Evolutionary conservation across 2,329 filamentous ascomycete species (phyloP).

Genomic region (Teratosphaeria viscida): DNA sequence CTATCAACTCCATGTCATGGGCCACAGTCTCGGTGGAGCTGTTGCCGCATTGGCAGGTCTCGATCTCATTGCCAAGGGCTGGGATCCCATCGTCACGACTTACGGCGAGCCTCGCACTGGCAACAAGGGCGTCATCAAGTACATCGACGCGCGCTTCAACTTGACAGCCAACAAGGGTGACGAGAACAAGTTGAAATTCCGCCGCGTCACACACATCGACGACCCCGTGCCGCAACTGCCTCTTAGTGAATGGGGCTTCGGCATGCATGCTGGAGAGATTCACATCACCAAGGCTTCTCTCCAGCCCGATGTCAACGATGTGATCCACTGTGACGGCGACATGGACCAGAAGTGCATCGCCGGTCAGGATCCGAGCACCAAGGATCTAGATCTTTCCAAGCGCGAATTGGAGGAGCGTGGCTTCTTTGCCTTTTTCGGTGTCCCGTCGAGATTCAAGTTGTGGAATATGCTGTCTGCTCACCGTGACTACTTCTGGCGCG

Average conservation of each 20-base stretch:
- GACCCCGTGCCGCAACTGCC: slow-evolving; percentile 88
- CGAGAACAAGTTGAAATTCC: slow-evolving; percentile 39
- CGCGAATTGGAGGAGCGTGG: background rate
- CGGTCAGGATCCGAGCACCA: slow-evolving; percentile 37
- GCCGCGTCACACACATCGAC: slow-evolving; percentile 72
- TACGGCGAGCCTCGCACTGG: slow-evolving; percentile 74
- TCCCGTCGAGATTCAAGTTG: slow-evolving; percentile 56
- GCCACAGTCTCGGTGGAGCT: slow-evolving; percentile 86
- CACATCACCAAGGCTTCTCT: slow-evolving; percentile 66
- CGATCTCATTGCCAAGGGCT: slow-evolving; percentile 69
- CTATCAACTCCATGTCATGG: slow-evolving; percentile 68
- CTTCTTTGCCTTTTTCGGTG: slow-evolving; percentile 25
- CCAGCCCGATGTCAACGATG: slow-evolving; percentile 56
- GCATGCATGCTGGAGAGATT: slow-evolving; percentile 75
- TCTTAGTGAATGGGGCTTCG: slow-evolving; percentile 77
- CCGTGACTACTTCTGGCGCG: slow-evolving; percentile 89
- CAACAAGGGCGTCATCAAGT: slow-evolving; percentile 42
- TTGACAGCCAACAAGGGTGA: slow-evolving; percentile 9
- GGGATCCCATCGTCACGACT: slow-evolving; percentile 69
- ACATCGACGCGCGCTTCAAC: slow-evolving; percentile 44
- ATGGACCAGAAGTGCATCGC: slow-evolving; percentile 63
- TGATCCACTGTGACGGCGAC: slow-evolving; percentile 62
- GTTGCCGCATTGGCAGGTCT: slow-evolving; percentile 79
- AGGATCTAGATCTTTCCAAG: slow-evolving; percentile 12
- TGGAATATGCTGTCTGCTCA: slow-evolving; percentile 93